These are phyloP conservation scores for Fraxinus paxiana DNA, from an alignment of 305 asterid genomes.

Conservation along the genomic window DNA sequence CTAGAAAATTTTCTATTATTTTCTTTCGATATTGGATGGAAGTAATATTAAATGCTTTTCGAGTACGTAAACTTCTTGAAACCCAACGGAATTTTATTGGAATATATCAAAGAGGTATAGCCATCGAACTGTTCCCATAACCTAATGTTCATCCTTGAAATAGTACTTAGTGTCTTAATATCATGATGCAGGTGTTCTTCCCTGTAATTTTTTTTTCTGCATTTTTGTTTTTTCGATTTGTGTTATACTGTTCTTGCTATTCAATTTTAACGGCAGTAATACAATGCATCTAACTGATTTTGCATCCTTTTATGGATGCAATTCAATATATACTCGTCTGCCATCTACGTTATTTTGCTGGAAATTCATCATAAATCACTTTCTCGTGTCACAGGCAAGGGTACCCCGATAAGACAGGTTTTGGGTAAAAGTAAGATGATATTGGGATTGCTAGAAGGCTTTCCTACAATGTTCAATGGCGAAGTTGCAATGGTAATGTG, in stretches of 20 bases:
- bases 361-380: slow-evolving; percentile 8
- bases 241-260: not conserved
- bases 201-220: not conserved
- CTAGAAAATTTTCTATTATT: not conserved
- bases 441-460: slow-evolving; percentile 86
- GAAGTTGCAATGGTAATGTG: slow-evolving; percentile 83
- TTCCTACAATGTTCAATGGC: slow-evolving; percentile 78
- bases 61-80: not conserved
- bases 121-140: not conserved
- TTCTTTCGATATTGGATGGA: not conserved
- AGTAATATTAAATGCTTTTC: not conserved
- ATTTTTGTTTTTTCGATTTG: not conserved
- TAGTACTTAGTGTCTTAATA: not conserved
- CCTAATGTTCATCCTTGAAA: not conserved
- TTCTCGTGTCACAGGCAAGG: slow-evolving; percentile 51
- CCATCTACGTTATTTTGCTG: not conserved
- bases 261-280: not conserved
- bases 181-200: slow-evolving; percentile 2
- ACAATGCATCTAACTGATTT: not conserved
- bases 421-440: slow-evolving; percentile 83
- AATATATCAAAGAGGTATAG: not conserved
- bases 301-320: not conserved
- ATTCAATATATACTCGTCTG: not conserved
- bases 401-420: slow-evolving; percentile 66
- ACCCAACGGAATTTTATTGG: not conserved